A percentile compares a stretch with the other conserved stretches of the same genome.
Evolutionary conservation across 257 asterid genomes (phyloP).

Genomic region (Solanum ossicruentum): DNA sequence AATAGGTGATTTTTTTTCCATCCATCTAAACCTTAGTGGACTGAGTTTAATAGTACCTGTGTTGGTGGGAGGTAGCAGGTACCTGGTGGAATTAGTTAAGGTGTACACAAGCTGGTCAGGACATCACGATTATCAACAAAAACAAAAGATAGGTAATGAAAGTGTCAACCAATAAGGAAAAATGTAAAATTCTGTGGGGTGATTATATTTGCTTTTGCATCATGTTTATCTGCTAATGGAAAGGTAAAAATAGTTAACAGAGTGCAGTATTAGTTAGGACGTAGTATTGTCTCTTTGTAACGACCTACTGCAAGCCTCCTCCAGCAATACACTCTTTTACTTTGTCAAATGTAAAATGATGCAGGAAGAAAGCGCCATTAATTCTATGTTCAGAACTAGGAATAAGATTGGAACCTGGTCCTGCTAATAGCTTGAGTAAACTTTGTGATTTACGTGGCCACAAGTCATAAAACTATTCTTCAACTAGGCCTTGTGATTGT

Average conservation of each 20-base stretch:
- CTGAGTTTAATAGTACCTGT: no score
- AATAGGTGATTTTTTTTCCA: no score
- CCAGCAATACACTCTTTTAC: background rate
- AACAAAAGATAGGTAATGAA: background rate
- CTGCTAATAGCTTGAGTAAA: background rate
- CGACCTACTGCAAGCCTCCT: background rate
- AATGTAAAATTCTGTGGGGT: background rate
- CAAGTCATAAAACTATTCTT: background rate
- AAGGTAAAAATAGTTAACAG: background rate
- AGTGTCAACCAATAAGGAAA: background rate
- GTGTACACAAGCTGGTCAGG: background rate
- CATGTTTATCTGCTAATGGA: background rate
- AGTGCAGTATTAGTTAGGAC: background rate
- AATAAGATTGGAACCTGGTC: background rate
- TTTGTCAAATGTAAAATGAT: conserved; percentile 5
- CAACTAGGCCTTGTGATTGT: background rate
- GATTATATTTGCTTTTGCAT: background rate
- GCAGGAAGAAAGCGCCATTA: background rate
- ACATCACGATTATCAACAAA: background rate
- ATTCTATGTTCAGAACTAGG: background rate
- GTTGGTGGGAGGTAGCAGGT: background rate
- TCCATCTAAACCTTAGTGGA: background rate
- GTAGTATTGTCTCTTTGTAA: background rate
- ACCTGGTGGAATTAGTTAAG: background rate
- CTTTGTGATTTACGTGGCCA: background rate